phyloP scores from a whole-genome alignment of 1,139 yeast genomes.

The Nadsonia starkeyi-henricii region DNA sequence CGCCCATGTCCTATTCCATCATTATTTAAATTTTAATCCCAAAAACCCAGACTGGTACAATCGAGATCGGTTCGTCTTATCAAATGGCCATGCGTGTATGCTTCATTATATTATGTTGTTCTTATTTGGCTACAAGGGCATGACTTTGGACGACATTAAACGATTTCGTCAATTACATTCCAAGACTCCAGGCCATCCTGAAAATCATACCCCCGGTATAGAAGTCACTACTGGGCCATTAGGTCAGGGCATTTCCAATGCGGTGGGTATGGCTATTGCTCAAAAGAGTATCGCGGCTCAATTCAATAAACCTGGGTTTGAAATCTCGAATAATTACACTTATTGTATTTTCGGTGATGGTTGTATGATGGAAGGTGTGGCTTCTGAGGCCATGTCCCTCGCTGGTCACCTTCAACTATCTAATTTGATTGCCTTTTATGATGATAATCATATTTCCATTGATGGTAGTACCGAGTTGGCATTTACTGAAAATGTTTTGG shows the following conservation, averaged over 20 bases:
- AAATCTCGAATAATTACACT: constrained; percentile 20
- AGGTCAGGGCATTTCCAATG: constrained; percentile 29
- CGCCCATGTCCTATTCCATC: constrained; percentile 26
- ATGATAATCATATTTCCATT: constrained; percentile 26
- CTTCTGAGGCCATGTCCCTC: constrained; percentile 25
- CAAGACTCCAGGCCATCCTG: constrained; percentile 28
- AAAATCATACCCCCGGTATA: constrained; percentile 26
- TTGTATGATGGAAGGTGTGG: constrained; percentile 30
- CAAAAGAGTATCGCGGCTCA: constrained; percentile 23
- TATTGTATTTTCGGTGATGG: constrained; percentile 28
- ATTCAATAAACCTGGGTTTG: constrained; percentile 23
- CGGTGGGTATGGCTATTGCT: constrained; percentile 29
- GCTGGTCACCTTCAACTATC: constrained; percentile 27
- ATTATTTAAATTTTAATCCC: constrained; percentile 22
- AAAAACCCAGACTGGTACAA: constrained; percentile 23
- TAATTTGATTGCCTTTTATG: constrained; percentile 26
- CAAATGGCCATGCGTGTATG: constrained; percentile 27
- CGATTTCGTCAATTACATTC: constrained; percentile 19
- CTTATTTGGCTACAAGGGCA: constrained; percentile 22
- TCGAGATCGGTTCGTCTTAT: constrained; percentile 26
- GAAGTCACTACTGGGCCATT: constrained; percentile 30
- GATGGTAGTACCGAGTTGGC: constrained; percentile 26
- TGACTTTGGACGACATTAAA: constrained; percentile 24
- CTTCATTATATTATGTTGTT: constrained; percentile 25
- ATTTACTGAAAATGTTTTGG: constrained; percentile 22